A percentile compares a stretch with the other conserved stretches of the same genome.
phyloP scores from a whole-genome alignment of 2,329 filamentous ascomycete species.

The Fusarium devonianum region DNA sequence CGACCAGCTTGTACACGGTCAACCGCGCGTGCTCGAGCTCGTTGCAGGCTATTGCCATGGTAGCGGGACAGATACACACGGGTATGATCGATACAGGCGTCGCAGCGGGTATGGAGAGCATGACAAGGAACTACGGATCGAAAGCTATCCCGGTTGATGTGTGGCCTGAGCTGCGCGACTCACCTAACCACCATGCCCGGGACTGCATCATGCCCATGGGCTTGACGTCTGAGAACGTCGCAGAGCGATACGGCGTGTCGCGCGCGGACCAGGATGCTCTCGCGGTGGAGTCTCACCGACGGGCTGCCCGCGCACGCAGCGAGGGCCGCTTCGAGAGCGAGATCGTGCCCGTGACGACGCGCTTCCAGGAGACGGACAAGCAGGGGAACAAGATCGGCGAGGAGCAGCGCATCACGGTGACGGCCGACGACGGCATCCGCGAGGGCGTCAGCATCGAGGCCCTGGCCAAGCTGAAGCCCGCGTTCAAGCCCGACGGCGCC shows the following conservation, averaged over 20 bases:
- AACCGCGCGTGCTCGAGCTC: slow-evolving; percentile 87
- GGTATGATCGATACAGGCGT: slow-evolving; percentile 78
- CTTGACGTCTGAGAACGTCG: slow-evolving; percentile 87
- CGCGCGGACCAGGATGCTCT: slow-evolving; percentile 84
- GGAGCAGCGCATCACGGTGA: slow-evolving; percentile 70
- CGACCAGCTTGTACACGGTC: slow-evolving; percentile 81
- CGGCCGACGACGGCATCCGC: slow-evolving; percentile 83
- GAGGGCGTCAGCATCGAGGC: slow-evolving; percentile 71
- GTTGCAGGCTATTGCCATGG: slow-evolving; percentile 76
- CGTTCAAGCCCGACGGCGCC: slow-evolving; percentile 76
- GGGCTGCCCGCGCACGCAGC: slow-evolving; percentile 74
- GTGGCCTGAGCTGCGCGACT: slow-evolving; percentile 76
- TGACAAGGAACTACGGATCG: slow-evolving; percentile 89
- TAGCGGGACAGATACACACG: slow-evolving; percentile 77
- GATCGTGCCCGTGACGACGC: slow-evolving; percentile 80
- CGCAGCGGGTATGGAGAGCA: slow-evolving; percentile 93
- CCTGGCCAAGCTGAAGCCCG: slow-evolving; percentile 82
- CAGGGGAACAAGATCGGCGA: slow-evolving; percentile 62
- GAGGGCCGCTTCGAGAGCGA: slow-evolving; percentile 77
- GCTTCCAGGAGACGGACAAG: slow-evolving; percentile 70
- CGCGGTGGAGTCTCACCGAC: slow-evolving; percentile 75
- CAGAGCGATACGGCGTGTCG: slow-evolving; percentile 74
- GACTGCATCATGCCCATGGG: slow-evolving; percentile 98
- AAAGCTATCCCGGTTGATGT: slow-evolving; percentile 83
- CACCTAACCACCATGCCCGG: slow-evolving; percentile 69